Conservation (phyloP, 106 monocot species). For the Phalaenopsis aphrodite region DNA sequence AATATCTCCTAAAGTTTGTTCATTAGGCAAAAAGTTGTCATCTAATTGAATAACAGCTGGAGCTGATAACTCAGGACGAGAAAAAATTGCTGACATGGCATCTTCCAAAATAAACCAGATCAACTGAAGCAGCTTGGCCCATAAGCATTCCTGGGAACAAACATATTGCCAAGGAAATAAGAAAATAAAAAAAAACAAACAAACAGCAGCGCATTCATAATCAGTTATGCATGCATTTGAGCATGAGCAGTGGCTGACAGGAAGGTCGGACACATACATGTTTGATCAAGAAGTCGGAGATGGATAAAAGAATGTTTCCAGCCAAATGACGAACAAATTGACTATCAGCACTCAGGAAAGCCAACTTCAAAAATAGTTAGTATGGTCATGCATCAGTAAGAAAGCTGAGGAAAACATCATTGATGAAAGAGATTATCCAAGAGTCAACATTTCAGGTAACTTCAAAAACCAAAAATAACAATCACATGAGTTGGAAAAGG, state of each 20-base stretch:
- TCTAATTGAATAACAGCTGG: slow-evolving; percentile 2
- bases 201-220: background rate
- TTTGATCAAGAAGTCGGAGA: slow-evolving; percentile 29
- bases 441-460: background rate
- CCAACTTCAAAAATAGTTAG: slow-evolving; percentile 19
- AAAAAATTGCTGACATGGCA: slow-evolving; percentile 20
- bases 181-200: background rate
- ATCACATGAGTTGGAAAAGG: background rate
- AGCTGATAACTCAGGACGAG: slow-evolving; percentile 4
- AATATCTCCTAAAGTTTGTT: background rate
- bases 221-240: slow-evolving; percentile 4
- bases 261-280: slow-evolving; percentile 33
- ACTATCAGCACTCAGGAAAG: slow-evolving; percentile 34
- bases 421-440: background rate
- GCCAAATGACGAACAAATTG: slow-evolving; percentile 46
- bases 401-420: background rate
- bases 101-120: slow-evolving; percentile 35
- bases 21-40: slow-evolving; percentile 4
- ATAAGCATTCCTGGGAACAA: slow-evolving; percentile 28
- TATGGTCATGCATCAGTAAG: background rate
- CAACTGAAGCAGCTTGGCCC: slow-evolving; percentile 40
- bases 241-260: background rate
- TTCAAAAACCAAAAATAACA: background rate
- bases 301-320: slow-evolving; percentile 36
- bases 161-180: background rate